phyloP scores from a whole-genome alignment of 2,329 filamentous ascomycete species.

The Fusarium papillatum region DNA sequence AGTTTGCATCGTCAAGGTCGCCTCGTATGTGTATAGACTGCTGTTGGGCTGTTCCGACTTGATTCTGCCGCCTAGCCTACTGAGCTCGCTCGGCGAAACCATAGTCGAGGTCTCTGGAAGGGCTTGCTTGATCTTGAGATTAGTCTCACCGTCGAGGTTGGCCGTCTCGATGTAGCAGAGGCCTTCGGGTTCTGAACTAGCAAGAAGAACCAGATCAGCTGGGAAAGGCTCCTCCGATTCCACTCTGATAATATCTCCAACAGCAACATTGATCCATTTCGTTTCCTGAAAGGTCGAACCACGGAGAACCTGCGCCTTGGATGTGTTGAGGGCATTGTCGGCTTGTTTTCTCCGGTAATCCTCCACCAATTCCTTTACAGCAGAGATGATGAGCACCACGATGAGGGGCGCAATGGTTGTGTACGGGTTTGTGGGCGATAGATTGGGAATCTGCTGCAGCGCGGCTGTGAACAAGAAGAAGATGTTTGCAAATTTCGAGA shows the following conservation, averaged over 20 bases:
- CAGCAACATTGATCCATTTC: slow-evolving; percentile 93
- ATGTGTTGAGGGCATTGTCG: slow-evolving; percentile 89
- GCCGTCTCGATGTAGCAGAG: slow-evolving; percentile 99
- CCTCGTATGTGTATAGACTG: slow-evolving; percentile 98
- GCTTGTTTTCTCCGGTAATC: slow-evolving; percentile 92
- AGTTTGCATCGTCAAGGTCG: slow-evolving; percentile 90
- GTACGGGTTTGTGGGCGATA: slow-evolving; percentile 95
- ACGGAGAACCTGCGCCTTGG: slow-evolving; percentile 84
- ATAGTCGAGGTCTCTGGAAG: slow-evolving; percentile 92
- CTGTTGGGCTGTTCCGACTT: slow-evolving; percentile 98
- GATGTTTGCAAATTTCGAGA: slow-evolving; percentile 98
- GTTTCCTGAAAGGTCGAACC: slow-evolving; percentile 89
- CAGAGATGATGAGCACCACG: slow-evolving; percentile 93
- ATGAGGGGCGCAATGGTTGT: slow-evolving; percentile 96
- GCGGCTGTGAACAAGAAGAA: slow-evolving; percentile 99
- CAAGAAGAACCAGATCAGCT: slow-evolving; percentile 91
- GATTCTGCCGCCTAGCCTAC: slow-evolving; percentile 86
- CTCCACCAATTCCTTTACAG: slow-evolving; percentile 93
- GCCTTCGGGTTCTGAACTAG: slow-evolving; percentile 96
- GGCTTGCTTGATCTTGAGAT: slow-evolving; percentile 98
- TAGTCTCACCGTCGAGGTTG: slow-evolving; percentile 97
- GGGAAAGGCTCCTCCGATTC: slow-evolving; percentile 97
- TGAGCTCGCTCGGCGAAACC: slow-evolving; percentile 89
- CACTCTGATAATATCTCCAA: slow-evolving; percentile 93
- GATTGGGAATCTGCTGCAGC: slow-evolving; percentile 93